These are phyloP conservation scores for Sclerotinia borealis DNA, from an alignment of 2,329 filamentous ascomycete species.

Conservation along the genomic window DNA sequence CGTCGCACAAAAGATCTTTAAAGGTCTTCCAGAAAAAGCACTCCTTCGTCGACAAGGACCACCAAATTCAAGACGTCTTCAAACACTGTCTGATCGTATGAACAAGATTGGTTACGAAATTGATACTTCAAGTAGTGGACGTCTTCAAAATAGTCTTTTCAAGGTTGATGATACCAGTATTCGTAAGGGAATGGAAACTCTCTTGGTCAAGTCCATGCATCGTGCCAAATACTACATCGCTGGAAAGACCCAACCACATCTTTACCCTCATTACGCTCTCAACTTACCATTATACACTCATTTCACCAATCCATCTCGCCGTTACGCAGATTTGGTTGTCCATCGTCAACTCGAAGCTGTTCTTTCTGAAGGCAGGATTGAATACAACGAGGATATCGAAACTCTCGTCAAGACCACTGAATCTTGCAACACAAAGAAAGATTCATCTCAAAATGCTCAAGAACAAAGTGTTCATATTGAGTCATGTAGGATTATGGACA, in stretches of 20 bases:
- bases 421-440: constrained; percentile 97
- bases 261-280: constrained; percentile 83
- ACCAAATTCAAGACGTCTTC: constrained; percentile 81
- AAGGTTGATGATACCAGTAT: constrained; percentile 82
- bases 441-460: constrained; percentile 93
- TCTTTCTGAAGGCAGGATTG: constrained; percentile 72
- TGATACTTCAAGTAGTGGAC: constrained; percentile 82
- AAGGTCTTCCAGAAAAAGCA: constrained; percentile 83
- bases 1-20: constrained; percentile 76
- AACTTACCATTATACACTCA: constrained; percentile 95
- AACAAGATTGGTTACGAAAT: constrained; percentile 83
- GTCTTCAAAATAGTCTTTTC: constrained; percentile 91
- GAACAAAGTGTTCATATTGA: constrained; percentile 99
- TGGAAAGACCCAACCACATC: constrained; percentile 68
- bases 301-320: constrained; percentile 90
- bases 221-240: constrained; percentile 92
- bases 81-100: constrained; percentile 92
- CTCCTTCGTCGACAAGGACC: constrained; percentile 79
- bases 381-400: constrained; percentile 87
- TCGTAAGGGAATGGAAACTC: constrained; percentile 95
- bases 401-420: constrained; percentile 86
- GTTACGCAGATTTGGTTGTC: constrained; percentile 91
- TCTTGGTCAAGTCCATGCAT: constrained; percentile 91
- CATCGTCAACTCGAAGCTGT: constrained; percentile 90
- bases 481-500: constrained; percentile 93